Base-by-base conservation (phyloP, 2,329 filamentous ascomycete genomes). In the Ophiocordyceps sinensis region DNA sequence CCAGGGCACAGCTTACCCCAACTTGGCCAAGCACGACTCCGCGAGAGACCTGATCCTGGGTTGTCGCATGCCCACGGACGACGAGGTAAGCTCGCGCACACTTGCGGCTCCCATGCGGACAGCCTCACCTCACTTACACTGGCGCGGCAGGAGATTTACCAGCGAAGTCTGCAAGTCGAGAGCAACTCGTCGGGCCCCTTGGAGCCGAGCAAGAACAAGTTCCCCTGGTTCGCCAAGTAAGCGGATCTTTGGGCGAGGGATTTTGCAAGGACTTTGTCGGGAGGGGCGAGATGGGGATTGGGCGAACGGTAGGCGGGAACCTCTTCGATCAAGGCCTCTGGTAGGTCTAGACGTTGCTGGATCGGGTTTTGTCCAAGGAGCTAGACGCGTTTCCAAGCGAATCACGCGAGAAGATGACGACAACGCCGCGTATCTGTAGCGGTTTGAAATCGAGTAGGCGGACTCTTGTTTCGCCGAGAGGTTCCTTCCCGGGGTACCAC, bases 1-100 rank as follows among this genome's bases (percentile, higher is more conserved):
- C 53, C 88, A 96, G 61, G 83, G 84, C 41, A 78, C 78, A 38
- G 79, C 86, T 5, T 95, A 95, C 52, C 75, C 77, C 23, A 82
- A 79, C 46, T 65, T 89, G 46, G 66, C 68, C 29, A 79, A 72
- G 52, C 79, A 82, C 51, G 81, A 89, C 44, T 70, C 74, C 41
- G 75, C 84, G 5, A 72, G 79, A 51, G 79, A 84, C 51, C 60
- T 94, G 52, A 77, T 95, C 42, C 62, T 95, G 47, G 85, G 93
- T 53, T 83, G 84, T 49, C 78, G 79, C 53, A 82, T 95, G 64
- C 71, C 78, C 36, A 82, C 79, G 42, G 87, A 94, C 62, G 86
- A 94, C 51, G 89, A 95, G 67, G 88, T 94, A 63, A 65, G 80
- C 65, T 35, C 29, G 15, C n/a, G 28, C 28, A 9, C 14, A n/a